Base-by-base conservation (phyloP, 768 basidiomycete species). In the Pseudohyphozyma bogoriensis region DNA sequence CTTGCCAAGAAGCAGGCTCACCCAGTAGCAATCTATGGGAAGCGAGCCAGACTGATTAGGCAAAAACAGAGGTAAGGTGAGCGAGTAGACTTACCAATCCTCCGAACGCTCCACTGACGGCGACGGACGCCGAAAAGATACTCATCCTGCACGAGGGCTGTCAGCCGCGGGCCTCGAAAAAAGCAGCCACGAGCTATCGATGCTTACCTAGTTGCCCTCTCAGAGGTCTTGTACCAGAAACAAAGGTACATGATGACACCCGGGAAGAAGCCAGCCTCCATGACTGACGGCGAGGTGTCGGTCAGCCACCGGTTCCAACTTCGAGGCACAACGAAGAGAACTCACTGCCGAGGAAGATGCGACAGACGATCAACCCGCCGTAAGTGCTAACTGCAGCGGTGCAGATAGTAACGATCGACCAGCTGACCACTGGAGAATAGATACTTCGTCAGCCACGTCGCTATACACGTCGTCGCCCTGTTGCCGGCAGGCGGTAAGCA, bases 191-290 rank as follows among this genome's bases (percentile, higher is more conserved):
- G 39, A n/a, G 4, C 39, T 40, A 15, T 13, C 22, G 58, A 64
- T 64, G n/a, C n/a, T n/a, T n/a, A n/a, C 15, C 62, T 10, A 0
- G 55, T 59, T 4, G 50, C 62, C 3, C 62, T 54, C 51, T 64
- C 62, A 5, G 36, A 28, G 36, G 62, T 3, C 18, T 40, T 56
- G 58, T 64, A 59, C 55, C 54, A 64, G 62, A 59, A 64, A 51
- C 50, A 42, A 10, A 64, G 45, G 26, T 64, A 64, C 32, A 47
- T 51, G 37, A 51, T 51, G 1, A 56, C 16, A 15, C 5, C 39
- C 3, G 32, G 42, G 33, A 59, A 59, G 51, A 52, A 59, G 12
- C 58, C 58, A 1, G 51, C 56, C 35, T 63, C 62, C 15, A 22
- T 22, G n/a, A 42, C n/a, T n/a, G n/a, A n/a, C n/a, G n/a, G n/a